phyloP scores from a whole-genome alignment of 352 stramenopile species.

The Pelagophyceae sp. region DNA sequence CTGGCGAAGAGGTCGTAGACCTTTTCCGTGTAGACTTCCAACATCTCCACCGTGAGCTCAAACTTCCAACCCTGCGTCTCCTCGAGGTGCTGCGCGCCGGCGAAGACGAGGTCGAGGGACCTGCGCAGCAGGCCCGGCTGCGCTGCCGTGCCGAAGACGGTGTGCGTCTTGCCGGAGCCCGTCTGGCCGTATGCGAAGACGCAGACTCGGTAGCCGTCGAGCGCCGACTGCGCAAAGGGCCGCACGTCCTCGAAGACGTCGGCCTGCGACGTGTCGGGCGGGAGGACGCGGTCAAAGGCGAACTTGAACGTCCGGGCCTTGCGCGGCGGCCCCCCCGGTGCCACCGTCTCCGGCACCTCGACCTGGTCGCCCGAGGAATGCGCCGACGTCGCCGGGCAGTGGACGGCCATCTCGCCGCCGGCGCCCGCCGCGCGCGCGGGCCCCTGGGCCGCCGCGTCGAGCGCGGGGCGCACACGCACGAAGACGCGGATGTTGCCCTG shows the following conservation, averaged over 20 bases:
- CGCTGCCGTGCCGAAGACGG: conserved; percentile 20
- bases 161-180: conserved; percentile 39
- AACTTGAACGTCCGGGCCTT: conserved; percentile 10
- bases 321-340: background rate
- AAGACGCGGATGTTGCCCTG: conserved; percentile 85
- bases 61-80: background rate
- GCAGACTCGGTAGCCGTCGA: conserved; percentile 60
- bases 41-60: conserved; percentile 9
- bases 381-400: background rate
- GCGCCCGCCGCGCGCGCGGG: background rate
- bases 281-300: conserved; percentile 10
- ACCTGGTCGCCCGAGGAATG: background rate
- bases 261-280: background rate
- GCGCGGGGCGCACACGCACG: conserved; percentile 63
- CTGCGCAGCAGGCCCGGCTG: background rate
- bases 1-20: conserved; percentile 13
- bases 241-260: conserved; percentile 60
- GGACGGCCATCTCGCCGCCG: background rate
- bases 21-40: conserved; percentile 14
- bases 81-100: background rate
- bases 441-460: background rate
- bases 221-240: conserved; percentile 51
- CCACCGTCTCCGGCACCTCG: conserved; percentile 8
- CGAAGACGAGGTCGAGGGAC: conserved; percentile 4
- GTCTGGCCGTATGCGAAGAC: conserved; percentile 63